Conservation (phyloP, 148 eudicot genomes). For the Persicaria tinctoria region DNA sequence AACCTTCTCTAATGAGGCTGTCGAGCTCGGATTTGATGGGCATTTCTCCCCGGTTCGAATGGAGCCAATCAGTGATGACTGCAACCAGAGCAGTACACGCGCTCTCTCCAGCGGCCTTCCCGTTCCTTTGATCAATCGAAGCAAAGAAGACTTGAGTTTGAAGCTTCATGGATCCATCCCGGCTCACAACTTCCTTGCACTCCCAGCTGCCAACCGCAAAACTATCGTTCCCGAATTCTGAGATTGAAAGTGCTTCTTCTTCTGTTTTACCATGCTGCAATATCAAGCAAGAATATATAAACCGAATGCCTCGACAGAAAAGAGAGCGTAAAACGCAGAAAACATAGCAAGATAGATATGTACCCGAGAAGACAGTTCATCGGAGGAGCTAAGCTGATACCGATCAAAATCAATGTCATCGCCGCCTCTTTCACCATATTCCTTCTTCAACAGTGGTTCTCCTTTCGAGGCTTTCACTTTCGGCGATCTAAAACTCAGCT, state of each 20-base stretch:
- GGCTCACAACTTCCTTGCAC: conserved; percentile 47
- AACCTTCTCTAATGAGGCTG: conserved; percentile 67
- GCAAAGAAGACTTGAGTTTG: conserved; percentile 67
- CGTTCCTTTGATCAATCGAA: conserved; percentile 77
- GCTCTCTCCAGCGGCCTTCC: conserved; percentile 75
- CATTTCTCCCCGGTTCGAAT: conserved; percentile 47
- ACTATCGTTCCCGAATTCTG: conserved; percentile 67
- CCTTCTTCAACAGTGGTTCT: conserved; percentile 67
- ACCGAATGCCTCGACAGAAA: neutral
- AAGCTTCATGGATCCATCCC: conserved; percentile 65
- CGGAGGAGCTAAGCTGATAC: conserved; percentile 60
- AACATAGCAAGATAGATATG: neutral
- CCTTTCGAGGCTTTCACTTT: conserved; percentile 54
- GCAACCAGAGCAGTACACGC: conserved; percentile 84
- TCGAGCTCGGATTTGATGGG: conserved; percentile 72
- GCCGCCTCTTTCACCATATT: conserved; percentile 68
- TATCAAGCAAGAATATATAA: conserved; percentile 1
- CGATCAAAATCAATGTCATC: conserved; percentile 90
- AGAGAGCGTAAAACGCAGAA: neutral
- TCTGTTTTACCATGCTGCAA: conserved; percentile 3
- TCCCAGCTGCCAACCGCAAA: conserved; percentile 85
- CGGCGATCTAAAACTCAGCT: conserved; percentile 57
- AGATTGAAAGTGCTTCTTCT: conserved; percentile 16
- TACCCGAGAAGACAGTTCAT: conserved; percentile 33
- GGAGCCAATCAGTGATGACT: conserved; percentile 73